These are phyloP conservation scores for Eutrema japonicum DNA, from an alignment of 345 rosid species.

Conservation along the genomic window DNA sequence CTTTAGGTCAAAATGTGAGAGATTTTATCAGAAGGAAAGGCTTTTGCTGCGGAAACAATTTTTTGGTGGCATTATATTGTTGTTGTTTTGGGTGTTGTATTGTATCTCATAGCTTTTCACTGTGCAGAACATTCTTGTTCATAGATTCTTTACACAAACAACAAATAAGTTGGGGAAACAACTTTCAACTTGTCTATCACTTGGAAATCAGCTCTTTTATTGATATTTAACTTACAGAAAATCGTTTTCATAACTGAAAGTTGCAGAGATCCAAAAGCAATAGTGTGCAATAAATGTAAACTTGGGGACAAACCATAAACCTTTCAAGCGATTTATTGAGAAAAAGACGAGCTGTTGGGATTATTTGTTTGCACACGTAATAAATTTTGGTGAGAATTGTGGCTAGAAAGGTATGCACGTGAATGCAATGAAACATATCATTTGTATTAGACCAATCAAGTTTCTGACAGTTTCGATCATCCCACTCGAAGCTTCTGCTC, in stretches of 20 bases:
- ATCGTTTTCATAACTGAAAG: conserved; percentile 5
- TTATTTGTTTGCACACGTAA: conserved; percentile 28
- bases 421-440: conserved; percentile 26
- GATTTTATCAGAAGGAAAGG: conserved; percentile 1
- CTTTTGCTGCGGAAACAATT: conserved; percentile 22
- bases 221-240: neutral
- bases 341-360: conserved; percentile 38
- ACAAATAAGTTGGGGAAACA: conserved; percentile 1
- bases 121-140: conserved; percentile 28
- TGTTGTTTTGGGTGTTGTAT: conserved; percentile 20
- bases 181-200: conserved; percentile 18
- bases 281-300: conserved; percentile 25
- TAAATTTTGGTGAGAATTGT: conserved; percentile 21
- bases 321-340: conserved; percentile 34
- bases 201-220: neutral
- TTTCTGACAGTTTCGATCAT: conserved; percentile 34
- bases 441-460: conserved; percentile 16
- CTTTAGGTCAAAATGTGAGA: conserved; percentile 9
- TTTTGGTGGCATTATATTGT: conserved; percentile 31
- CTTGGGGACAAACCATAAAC: conserved; percentile 28
- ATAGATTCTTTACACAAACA: conserved; percentile 19
- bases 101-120: conserved; percentile 24
- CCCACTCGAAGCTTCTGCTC: conserved; percentile 35
- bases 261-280: conserved; percentile 28
- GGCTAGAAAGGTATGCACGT: conserved; percentile 39